phyloP scores from a whole-genome alignment of 768 basidiomycete genomes.

The Holtermannia corniformis region DNA sequence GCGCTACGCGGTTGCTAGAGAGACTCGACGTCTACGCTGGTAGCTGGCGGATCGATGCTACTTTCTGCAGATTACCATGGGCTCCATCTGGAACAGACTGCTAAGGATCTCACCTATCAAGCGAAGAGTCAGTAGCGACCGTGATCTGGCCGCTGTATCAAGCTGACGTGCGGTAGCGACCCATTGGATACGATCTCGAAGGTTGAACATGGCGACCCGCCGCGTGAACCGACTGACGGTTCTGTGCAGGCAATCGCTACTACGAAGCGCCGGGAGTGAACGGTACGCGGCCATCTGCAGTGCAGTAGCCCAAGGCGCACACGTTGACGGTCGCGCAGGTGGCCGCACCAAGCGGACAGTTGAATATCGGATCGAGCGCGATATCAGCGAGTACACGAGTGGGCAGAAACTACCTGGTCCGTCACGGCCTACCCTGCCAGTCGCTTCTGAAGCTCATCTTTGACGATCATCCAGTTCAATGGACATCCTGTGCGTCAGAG shows the following conservation, averaged over 20 bases:
- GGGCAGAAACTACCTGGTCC: constrained; percentile 24
- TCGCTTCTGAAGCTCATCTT: too few species aligned
- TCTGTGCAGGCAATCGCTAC: constrained; percentile 23
- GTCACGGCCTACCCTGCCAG: constrained; percentile 1
- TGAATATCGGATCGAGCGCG: constrained; percentile 22
- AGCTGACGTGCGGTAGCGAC: background rate
- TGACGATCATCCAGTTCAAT: constrained; percentile 23
- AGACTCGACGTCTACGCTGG: too few species aligned
- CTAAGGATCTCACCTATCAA: too few species aligned
- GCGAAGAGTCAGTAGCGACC: too few species aligned
- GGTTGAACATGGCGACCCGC: constrained; percentile 2
- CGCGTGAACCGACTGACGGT: background rate
- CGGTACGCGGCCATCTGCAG: constrained; percentile 4
- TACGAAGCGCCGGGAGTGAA: constrained; percentile 24
- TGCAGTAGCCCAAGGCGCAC: too few species aligned
- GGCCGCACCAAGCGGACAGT: constrained; percentile 27
- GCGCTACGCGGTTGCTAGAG: too few species aligned
- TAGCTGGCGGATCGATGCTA: too few species aligned
- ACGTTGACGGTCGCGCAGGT: constrained; percentile 11
- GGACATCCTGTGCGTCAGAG: constrained; percentile 25
- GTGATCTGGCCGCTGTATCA: too few species aligned
- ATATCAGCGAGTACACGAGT: constrained; percentile 28
- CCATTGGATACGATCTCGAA: constrained; percentile 26
- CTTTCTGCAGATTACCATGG: too few species aligned
- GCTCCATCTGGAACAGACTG: too few species aligned